Base-by-base conservation (phyloP, 495 filamentous ascomycete species). In the Rusavskia elegans region DNA sequence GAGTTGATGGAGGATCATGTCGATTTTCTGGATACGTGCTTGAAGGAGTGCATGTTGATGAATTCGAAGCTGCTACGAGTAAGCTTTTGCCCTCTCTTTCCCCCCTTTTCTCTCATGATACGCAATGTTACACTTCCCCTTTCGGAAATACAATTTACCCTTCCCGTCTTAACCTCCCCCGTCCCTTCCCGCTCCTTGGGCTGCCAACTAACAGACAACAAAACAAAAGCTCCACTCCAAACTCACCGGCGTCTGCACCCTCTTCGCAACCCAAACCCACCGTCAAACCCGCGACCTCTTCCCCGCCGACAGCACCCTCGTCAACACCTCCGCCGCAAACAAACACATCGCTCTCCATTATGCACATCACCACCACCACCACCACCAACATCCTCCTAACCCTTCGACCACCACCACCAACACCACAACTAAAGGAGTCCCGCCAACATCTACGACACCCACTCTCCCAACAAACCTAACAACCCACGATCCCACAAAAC, bases 1-100 rank as follows among this genome's bases (percentile, higher is more conserved):
- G 87, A 96, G 64, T 68, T 98, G 60, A 98, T 98, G 92, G 88
- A 97, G 66, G 90, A 97, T 64, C 92, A 98, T 71, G 89, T 98
- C 30, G 92, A 97, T 67, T 97, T 97, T 64, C 66, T 98, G 51
- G 92, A 96, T 60, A 96, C 90, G 13, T 98, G 92, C 65, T 70
- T 98, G 51, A 97, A 97, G 68, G 92, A 96, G 69, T 96, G 93
- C 72, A 96, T 96, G 90, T 75, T 98, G 35, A 97, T 93, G 11
- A 95, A 98, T 63, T 84, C 84, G 50, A 95, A 94, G 66, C 68
- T 98, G 8, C 70, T 98, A 19, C 82, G 86, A 71, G 92, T 96
- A 75, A 46, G 76, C 20, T 32, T n/a, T n/a, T n/a, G n/a, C n/a
- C n/a, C n/a, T n/a, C n/a, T n/a, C n/a, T n/a, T n/a, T n/a, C n/a